A percentile compares a stretch with the other conserved stretches of the same genome.
Conservation (phyloP, 2,329 filamentous ascomycete species). For the Talaromyces atroroseus region DNA sequence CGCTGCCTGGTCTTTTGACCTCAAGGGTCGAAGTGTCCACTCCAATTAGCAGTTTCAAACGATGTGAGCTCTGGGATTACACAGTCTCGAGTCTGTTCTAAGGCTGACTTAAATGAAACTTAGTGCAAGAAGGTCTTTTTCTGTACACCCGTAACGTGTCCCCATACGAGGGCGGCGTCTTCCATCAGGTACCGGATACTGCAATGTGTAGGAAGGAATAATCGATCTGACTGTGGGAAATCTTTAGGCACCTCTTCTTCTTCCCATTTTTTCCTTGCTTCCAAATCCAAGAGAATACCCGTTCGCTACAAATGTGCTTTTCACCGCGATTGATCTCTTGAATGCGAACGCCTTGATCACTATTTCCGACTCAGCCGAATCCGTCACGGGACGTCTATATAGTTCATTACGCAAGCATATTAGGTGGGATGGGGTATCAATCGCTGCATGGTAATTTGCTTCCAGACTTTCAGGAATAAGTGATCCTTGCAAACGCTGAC, state of each 20-base stretch:
- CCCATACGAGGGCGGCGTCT: slow-evolving; percentile 90
- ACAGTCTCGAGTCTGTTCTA: not conserved
- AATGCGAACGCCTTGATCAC: slow-evolving; percentile 72
- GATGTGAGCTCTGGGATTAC: slow-evolving; percentile 56
- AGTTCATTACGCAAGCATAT: slow-evolving; percentile 71
- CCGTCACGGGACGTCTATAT: slow-evolving; percentile 67
- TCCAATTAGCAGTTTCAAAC: slow-evolving; percentile 95
- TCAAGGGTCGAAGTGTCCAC: slow-evolving; percentile 95
- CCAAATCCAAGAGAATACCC: slow-evolving; percentile 63
- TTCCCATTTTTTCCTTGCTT: slow-evolving; percentile 85
- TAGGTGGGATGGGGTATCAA: slow-evolving; percentile 66
- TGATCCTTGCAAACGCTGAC: not conserved
- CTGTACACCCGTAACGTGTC: slow-evolving; percentile 95
- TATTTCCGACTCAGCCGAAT: slow-evolving; percentile 77
- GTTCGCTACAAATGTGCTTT: slow-evolving; percentile 72
- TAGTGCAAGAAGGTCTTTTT: slow-evolving; percentile 94
- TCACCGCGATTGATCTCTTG: slow-evolving; percentile 72
- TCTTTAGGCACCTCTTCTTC: slow-evolving; percentile 70
- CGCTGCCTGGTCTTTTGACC: slow-evolving; percentile 76
- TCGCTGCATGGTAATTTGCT: slow-evolving; percentile 65
- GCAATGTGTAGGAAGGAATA: slow-evolving; percentile 4
- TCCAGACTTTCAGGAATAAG: not conserved
- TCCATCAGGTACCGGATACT: slow-evolving; percentile 52
- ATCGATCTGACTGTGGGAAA: not conserved
- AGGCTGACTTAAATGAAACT: not conserved